Base-by-base conservation (phyloP, 75 land plant species). In the Picea sitchensis region DNA sequence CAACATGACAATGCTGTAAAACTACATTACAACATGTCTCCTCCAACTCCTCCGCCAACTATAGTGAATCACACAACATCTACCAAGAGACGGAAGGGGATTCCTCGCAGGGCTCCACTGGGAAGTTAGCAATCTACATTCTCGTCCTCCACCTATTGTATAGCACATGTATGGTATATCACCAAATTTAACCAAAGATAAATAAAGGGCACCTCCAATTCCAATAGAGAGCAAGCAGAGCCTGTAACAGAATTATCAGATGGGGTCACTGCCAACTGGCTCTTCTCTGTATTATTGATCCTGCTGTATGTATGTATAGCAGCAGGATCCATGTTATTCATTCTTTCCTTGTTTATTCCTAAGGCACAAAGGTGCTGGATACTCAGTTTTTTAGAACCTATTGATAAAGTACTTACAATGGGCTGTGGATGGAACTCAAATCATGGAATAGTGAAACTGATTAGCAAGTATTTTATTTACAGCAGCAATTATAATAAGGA, bases 91-190 rank as follows among this genome's bases (percentile, higher is more conserved):
- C 34, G 74, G 3, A 71, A 71, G 56, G 74, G 56, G 23, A 12
- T 71, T 20, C 74, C 74, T n/a, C 74, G 21, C 74, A 71, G 74
- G 74, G 74, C 74, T 38, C 74, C 74, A 9, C 36, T 71, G 18
- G 74, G 74, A 1, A 12, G 21, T n/a, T 44, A 69, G n/a, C 17
- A 3, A 69, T 1, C 47, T 69, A 38, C 18, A 14, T 36, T 3
- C 38, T 5, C 17, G 4, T 65, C n/a, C 38, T 20, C 38, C 9
- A 18, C 34, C 26, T 26, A 26, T 26, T 26, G 26, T 26, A 26
- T 26, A 26, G 26, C 26, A 26, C 26, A 26, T 26, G 26, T 26
- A 1, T 38, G 1, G 1, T 34, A 2, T 38, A 67, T 17, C 32
- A 38, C 44, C 14, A 36, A 32, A 67, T 67, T 14, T 31, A 67